Evolutionary conservation across 257 asterid species (phyloP).

Genomic region (Solanum chaucha): DNA sequence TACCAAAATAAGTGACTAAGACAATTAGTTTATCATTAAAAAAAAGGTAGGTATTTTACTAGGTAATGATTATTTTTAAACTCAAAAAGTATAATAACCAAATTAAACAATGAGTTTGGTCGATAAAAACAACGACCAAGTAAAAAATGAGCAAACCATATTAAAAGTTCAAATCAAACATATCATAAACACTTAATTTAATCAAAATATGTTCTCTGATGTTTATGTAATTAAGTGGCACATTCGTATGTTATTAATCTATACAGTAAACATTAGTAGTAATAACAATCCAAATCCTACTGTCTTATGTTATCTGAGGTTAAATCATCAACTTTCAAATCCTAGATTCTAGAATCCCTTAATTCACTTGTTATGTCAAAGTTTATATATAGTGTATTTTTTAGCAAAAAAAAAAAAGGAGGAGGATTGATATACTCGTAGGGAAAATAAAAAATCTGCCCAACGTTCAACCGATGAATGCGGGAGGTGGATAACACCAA

Average conservation of each 20-base stretch:
- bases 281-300: neutral
- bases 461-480: neutral
- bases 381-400: neutral
- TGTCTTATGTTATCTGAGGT: neutral
- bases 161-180: neutral
- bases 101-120: neutral
- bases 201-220: neutral
- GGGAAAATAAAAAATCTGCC: neutral
- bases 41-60: neutral
- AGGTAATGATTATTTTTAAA: neutral
- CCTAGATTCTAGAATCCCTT: neutral
- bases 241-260: neutral
- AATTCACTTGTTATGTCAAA: neutral
- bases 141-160: neutral
- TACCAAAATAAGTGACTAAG: neutral
- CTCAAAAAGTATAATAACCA: neutral
- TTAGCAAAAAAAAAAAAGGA: neutral
- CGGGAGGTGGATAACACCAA: neutral
- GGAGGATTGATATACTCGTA: neutral
- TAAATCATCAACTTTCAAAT: neutral
- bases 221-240: neutral
- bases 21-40: neutral
- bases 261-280: neutral
- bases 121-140: neutral
- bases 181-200: neutral